phyloP scores from a whole-genome alignment of 306 rosid species.

The Dicorynia guianensis region DNA sequence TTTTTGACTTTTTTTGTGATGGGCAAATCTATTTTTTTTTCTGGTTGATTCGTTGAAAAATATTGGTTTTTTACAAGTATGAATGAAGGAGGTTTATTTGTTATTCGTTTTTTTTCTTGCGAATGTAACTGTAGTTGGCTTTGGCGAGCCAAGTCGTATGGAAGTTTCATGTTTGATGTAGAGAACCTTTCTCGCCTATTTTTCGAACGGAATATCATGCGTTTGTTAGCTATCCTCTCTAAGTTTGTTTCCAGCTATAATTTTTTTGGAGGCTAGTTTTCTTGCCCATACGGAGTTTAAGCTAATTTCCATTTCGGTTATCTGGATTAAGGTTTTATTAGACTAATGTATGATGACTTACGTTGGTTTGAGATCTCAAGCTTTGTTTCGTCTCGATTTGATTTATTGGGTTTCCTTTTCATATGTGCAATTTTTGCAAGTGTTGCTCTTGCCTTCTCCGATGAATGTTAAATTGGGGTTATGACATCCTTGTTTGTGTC shows the following conservation, averaged over 20 bases:
- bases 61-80: background rate
- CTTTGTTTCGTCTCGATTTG: background rate
- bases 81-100: background rate
- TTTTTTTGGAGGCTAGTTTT: background rate
- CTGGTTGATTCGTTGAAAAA: background rate
- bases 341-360: background rate
- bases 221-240: background rate
- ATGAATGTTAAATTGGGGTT: background rate
- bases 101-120: background rate
- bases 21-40: background rate
- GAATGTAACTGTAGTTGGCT: background rate
- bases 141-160: background rate
- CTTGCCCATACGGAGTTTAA: background rate
- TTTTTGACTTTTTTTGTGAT: background rate
- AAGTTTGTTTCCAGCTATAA: background rate
- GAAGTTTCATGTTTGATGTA: background rate
- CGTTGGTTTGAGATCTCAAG: background rate
- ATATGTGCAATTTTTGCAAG: background rate
- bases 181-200: background rate
- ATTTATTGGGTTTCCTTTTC: background rate
- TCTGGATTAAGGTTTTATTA: background rate
- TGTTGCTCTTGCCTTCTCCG: background rate
- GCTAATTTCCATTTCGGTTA: background rate
- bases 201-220: background rate
- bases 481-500: background rate